Conservation (phyloP, 208 protist genomes). For the Vickermania ingenoplastis region DNA sequence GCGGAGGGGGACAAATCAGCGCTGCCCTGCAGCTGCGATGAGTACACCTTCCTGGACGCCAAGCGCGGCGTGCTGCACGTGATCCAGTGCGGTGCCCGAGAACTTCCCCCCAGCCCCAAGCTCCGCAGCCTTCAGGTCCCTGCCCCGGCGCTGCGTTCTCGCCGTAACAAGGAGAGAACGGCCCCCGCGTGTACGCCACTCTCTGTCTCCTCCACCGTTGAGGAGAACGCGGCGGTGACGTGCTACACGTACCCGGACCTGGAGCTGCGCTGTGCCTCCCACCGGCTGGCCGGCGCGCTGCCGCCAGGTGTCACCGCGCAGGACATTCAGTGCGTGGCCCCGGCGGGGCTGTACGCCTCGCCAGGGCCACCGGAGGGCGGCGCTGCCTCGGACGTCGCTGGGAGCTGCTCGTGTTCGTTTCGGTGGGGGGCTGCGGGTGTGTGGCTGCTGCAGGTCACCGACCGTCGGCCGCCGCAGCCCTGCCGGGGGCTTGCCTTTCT, state of each 20-base stretch:
- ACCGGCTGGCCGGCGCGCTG: neutral
- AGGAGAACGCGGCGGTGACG: neutral
- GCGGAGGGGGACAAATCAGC: neutral
- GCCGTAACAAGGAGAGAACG: too few relatives aligned
- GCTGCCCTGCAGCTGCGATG: conserved; percentile 9
- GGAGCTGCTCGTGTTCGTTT: too few relatives aligned
- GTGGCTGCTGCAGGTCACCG: neutral
- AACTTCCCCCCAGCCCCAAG: neutral
- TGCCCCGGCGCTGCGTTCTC: neutral
- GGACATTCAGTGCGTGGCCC: neutral
- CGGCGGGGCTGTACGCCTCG: neutral
- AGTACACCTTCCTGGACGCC: conserved; percentile 35
- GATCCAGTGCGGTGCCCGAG: conserved; percentile 4
- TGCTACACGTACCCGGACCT: neutral
- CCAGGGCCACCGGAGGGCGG: neutral
- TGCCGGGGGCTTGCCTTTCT: neutral
- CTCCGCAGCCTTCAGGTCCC: neutral
- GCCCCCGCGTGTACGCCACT: too few relatives aligned
- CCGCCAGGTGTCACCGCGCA: neutral
- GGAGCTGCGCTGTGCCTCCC: neutral
- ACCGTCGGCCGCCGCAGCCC: neutral
- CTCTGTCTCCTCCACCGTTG: neutral
- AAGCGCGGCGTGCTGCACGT: conserved; percentile 18
- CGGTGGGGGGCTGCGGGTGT: neutral
- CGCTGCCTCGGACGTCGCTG: too few relatives aligned